A percentile compares a stretch with the other conserved stretches of the same genome.
These are phyloP conservation scores for Termitomyces sp. DNA, from an alignment of 768 basidiomycete species.

Conservation along the genomic window DNA sequence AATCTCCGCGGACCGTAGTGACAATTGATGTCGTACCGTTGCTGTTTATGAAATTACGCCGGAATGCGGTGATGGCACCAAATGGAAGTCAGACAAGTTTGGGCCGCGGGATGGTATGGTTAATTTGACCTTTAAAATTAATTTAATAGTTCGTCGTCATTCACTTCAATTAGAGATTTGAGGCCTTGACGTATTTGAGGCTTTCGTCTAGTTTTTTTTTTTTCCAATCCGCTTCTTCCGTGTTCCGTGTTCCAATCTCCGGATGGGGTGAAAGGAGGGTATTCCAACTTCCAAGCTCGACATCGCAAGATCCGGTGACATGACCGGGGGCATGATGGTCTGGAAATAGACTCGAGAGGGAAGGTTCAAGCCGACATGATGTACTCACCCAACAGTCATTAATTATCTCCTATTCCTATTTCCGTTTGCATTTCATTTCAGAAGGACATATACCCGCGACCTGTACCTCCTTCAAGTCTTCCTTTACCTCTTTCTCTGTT, in stretches of 20 bases:
- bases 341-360: no score
- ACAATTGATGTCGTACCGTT: background rate
- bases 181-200: no score
- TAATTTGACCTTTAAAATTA: no score
- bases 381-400: background rate
- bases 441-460: conserved; percentile 3
- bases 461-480: background rate
- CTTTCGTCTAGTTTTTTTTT: background rate
- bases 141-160: no score
- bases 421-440: background rate
- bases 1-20: background rate
- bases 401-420: no score
- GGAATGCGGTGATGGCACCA: background rate
- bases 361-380: background rate
- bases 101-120: background rate
- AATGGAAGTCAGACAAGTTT: background rate
- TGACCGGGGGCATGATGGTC: background rate
- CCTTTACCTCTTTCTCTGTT: no score
- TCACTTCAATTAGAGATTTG: background rate
- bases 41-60: background rate
- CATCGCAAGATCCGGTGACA: background rate
- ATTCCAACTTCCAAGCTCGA: no score
- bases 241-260: background rate
- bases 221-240: background rate
- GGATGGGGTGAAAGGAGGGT: background rate